Base-by-base conservation (phyloP, 257 asterid genomes). In the Solanum verrucosum region DNA sequence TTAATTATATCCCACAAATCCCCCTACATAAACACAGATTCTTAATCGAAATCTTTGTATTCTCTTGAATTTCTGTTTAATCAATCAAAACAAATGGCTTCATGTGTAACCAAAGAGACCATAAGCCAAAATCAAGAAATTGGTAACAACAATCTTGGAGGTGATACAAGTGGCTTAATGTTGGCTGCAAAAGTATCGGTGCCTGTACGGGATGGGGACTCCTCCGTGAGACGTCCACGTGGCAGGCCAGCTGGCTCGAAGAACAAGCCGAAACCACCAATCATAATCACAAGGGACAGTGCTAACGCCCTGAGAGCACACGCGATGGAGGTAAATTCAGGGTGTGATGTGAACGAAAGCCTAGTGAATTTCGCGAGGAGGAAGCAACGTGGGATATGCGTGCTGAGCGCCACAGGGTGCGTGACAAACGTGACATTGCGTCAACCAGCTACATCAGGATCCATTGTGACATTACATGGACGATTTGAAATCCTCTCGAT, bases 191-290 rank as follows among this genome's bases (percentile, higher is more conserved):
- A 92, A 29, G 90, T 84, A 34, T 84, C 88, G 3, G 87, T 88
- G 60, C 85, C 89, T 44, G 72, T 67, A 83, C 86, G 88, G 2
- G 93, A 87, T 20, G 88, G 90, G 12, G 94, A 91, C n/a, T n/a
- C n/a, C 42, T 56, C 91, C 23, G 52, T 52, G 7, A 94, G 98
- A 56, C 86, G 98, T 75, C 95, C 96, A 10, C 98, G 99, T 16
- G 99, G 99, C 84, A 83, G 99, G 60, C 99, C 99, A 7, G 93
- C 98, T 0, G 99, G 99, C 21, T 96, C 99, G 38, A 96, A 96
- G 88, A 96, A 96, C 95, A 96, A 95, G 90, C 99, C 99, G 7
- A 96, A 96, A 85, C 97, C 99, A 25, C 99, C 99, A 6, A 94
- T 96, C 88, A 93, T 96, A 87, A 96, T 96, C 92, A 94, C 98